Evolutionary conservation across 257 asterid species (phyloP).

Genomic region (Salvia hispanica): DNA sequence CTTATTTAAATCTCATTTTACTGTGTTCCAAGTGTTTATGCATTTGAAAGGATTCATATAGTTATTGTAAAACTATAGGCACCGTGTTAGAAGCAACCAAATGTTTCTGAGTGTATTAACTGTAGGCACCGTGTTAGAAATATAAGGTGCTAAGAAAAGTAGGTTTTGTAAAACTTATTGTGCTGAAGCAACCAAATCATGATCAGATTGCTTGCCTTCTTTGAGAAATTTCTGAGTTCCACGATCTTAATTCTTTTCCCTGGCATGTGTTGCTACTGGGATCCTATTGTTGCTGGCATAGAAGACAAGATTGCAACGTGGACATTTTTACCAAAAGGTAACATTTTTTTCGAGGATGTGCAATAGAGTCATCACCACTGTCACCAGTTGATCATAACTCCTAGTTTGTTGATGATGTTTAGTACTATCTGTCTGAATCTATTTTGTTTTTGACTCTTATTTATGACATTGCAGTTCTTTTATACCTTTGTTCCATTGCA

Average conservation of each 20-base stretch:
- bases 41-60: slow-evolving; percentile 21
- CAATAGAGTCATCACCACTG: slow-evolving; percentile 2
- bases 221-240: slow-evolving; percentile 10
- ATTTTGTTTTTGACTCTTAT: slow-evolving; percentile 15
- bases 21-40: slow-evolving; percentile 20
- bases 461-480: background rate
- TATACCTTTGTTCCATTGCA: background rate
- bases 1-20: background rate
- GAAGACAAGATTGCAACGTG: slow-evolving; percentile 95
- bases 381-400: slow-evolving; percentile 22
- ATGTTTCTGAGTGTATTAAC: too few species aligned
- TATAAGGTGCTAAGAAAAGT: background rate
- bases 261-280: slow-evolving; percentile 47
- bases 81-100: slow-evolving; percentile 23
- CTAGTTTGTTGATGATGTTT: background rate
- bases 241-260: slow-evolving; percentile 17
- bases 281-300: slow-evolving; percentile 86
- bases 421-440: slow-evolving; percentile 3
- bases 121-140: slow-evolving; percentile 15
- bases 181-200: background rate
- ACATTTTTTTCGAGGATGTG: slow-evolving; percentile 14
- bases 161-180: slow-evolving; percentile 2
- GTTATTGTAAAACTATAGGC: background rate
- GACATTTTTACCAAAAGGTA: slow-evolving; percentile 95
- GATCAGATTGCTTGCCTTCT: background rate